phyloP scores from a whole-genome alignment of 192 early-diverging fungal genomes.

The Podila verticillata region DNA sequence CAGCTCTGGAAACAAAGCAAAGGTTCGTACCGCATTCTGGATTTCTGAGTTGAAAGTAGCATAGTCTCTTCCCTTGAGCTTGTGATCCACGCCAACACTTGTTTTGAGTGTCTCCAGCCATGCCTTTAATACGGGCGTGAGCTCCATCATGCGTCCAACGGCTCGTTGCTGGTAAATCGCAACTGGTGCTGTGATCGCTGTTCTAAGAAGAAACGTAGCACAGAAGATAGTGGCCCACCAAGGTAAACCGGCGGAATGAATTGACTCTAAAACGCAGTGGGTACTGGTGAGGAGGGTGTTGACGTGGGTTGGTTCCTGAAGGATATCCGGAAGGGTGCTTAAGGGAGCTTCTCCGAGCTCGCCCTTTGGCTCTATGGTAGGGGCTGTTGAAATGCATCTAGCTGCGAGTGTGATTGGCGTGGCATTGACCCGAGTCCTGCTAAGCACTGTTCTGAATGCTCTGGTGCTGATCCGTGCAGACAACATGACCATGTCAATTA shows the following conservation, averaged over 20 bases:
- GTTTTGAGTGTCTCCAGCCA: constrained; percentile 59
- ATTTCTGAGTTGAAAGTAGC: constrained; percentile 57
- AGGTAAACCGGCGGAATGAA: constrained; percentile 57
- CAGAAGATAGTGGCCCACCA: constrained; percentile 69
- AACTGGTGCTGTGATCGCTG: constrained; percentile 61
- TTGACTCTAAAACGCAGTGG: constrained; percentile 53
- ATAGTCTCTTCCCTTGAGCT: constrained; percentile 51
- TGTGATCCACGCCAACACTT: constrained; percentile 52
- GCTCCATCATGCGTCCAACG: constrained; percentile 52
- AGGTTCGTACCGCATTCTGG: constrained; percentile 53
- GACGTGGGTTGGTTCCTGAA: constrained; percentile 40
- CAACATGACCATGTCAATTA: background rate
- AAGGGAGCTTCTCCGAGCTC: background rate
- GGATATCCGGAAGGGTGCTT: background rate
- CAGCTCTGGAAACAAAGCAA: background rate
- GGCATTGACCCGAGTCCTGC: no score
- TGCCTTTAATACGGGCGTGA: constrained; percentile 60
- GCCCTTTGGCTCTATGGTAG: background rate
- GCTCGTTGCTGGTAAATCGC: constrained; percentile 68
- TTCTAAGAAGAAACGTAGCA: constrained; percentile 58
- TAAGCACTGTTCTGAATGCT: no score
- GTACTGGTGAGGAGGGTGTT: constrained; percentile 53
- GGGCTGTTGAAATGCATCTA: background rate
- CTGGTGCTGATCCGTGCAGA: no score
- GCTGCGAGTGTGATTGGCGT: background rate